Evolutionary conservation across 768 basidiomycete genomes (phyloP).

Genomic region (Mycena leptocephala): DNA sequence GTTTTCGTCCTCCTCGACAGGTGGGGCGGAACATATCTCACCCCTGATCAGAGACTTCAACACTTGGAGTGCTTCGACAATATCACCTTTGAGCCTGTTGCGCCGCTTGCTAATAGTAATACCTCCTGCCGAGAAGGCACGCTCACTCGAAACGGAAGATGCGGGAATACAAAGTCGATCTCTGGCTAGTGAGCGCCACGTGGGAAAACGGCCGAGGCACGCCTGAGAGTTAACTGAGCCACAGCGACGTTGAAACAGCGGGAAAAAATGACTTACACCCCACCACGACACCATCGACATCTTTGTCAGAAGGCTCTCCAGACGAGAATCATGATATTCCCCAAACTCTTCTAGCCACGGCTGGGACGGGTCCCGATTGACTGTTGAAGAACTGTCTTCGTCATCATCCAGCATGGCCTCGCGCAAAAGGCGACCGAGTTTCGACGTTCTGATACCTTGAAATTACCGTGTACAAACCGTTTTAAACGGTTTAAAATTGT

Average conservation of each 20-base stretch:
- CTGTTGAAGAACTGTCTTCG: neutral
- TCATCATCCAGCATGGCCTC: neutral
- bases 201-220: conserved; percentile 40
- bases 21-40: too few relatives aligned
- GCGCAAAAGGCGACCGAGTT: neutral
- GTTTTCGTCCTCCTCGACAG: too few relatives aligned
- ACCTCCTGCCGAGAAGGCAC: conserved; percentile 56
- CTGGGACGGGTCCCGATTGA: neutral
- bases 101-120: conserved; percentile 55
- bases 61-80: conserved; percentile 52
- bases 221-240: too few relatives aligned
- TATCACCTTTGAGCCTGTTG: conserved; percentile 51
- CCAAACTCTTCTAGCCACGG: conserved; percentile 6
- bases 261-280: neutral
- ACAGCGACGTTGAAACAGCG: too few relatives aligned
- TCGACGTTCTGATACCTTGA: too few relatives aligned
- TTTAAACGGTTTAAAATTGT: too few relatives aligned
- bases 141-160: conserved; percentile 46
- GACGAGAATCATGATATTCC: neutral
- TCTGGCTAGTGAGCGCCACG: conserved; percentile 53
- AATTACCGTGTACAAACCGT: too few relatives aligned
- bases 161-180: conserved; percentile 59
- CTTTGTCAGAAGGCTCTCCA: neutral
- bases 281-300: conserved; percentile 7
- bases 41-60: conserved; percentile 39